Evolutionary conservation across 2,329 filamentous ascomycete species (phyloP).

Genomic region (Rugonectria rugulosa): DNA sequence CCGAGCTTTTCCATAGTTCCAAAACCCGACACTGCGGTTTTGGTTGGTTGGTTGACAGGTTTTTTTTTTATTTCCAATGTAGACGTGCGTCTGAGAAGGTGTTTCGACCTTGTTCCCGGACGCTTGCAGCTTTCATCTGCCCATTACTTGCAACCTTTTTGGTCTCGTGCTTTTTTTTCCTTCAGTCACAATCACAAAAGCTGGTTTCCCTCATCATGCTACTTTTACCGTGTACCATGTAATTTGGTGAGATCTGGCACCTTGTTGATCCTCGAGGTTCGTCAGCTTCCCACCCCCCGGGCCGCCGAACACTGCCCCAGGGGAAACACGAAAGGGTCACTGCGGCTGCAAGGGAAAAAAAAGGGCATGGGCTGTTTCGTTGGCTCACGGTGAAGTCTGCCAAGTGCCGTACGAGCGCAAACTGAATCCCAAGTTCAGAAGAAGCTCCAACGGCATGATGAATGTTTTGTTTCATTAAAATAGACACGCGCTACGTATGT

Average conservation of each 20-base stretch:
- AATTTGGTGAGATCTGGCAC: no score
- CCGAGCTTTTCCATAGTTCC: no score
- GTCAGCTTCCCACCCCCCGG: no score
- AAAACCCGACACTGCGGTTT: neutral
- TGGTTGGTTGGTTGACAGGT: neutral
- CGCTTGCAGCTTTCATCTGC: no score
- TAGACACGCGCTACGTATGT: neutral
- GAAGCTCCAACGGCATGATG: conserved; percentile 22
- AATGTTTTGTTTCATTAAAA: neutral
- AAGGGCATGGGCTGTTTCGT: conserved; percentile 28
- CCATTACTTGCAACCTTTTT: conserved; percentile 1
- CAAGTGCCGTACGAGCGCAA: conserved; percentile 34
- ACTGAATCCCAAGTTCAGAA: conserved; percentile 21
- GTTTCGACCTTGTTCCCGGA: no score
- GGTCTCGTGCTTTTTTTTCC: neutral
- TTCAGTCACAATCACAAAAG: neutral
- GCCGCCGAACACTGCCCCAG: conserved; percentile 30
- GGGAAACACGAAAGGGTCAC: no score
- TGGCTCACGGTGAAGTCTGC: conserved; percentile 27
- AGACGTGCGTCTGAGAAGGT: no score
- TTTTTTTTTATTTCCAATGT: conserved; percentile 7
- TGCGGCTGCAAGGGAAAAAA: no score
- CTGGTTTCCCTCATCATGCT: no score
- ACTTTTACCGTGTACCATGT: no score
- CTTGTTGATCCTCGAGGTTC: no score